Evolutionary conservation across 495 filamentous ascomycete genomes (phyloP), one percentile per base, ranked within the genome.

Genomic region (Tuber aestivum): DNA sequence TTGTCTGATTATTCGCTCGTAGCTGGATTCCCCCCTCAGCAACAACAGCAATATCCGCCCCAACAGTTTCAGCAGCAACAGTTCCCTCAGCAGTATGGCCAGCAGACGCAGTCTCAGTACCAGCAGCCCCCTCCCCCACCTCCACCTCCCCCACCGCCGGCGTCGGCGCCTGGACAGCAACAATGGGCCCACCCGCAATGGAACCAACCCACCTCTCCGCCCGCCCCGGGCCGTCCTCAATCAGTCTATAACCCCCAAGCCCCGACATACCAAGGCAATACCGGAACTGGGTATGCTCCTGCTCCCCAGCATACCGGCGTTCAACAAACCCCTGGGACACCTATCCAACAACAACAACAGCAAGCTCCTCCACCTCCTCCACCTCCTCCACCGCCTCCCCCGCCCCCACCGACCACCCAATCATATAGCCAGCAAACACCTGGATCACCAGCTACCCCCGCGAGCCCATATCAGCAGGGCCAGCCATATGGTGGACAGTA

Each of bases 321-420:
- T 50, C 78, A 56, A 12, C 48, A 56, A 56, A 56, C 48, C 48
- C 48, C 48, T 3, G 48, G 48, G 18, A 79, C 78, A 10, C 78
- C 78, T 1, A 45, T 75, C 40, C 73, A 75, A 20, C 76, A 78
- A 44, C 65, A 71, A 9, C 73, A 73, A 8, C 76, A 73, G 4
- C 76, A 73, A 18, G 75, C 75, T 0, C 77, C 77, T 0, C 74
- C 77, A 1, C 77, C 76, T 0, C 78, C 78, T n/a, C n/a, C n/a
- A n/a, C n/a, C n/a, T n/a, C n/a, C n/a, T n/a, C n/a, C n/a, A 0
- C 78, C 78, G 0, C 77, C 73, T n/a, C 78, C 78, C 7, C 74
- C 80, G 16, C 80, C 80, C 0, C 80, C 79, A 2, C 79, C 79
- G 16, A 73, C 76, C 3, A 35, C 71, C 1, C 78, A 80, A 35